Evolutionary conservation across 768 basidiomycete species (phyloP), one percentile per base, ranked within the genome.

Genomic region (Daedaleopsis sinensis): DNA sequence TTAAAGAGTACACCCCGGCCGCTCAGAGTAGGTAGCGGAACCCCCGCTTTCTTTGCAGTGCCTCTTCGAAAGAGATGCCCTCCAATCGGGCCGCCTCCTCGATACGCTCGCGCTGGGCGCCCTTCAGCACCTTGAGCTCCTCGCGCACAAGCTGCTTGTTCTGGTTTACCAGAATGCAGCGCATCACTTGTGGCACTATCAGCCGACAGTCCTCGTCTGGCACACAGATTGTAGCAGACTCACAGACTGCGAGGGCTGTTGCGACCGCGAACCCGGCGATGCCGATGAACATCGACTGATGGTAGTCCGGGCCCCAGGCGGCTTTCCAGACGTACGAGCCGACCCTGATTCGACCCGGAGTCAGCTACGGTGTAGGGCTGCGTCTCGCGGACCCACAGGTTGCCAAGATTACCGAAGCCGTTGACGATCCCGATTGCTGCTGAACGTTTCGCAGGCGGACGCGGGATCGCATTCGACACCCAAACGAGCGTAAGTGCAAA

Each of bases 391-490:
- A 75, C 82, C n/a, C 68, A 87, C 86, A 88, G 55, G 63, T 80
- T 82, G 10, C 86, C 85, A 4, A 87, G 67, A 62, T 84, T 85
- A 23, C 81, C 85, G n/a, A 78, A 68, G 1, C 86, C 87, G 60
- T 86, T 87, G 4, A 87, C 84, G 48, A 89, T 77, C 1, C 81
- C 87, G 32, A 88, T 86, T 0, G 84, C 85, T 5, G 81, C 87
- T 0, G 82, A 68, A 18, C 79, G 72, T 54, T 79, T 85, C 63
- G 84, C 80, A 2, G 86, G 86, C 36, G 87, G 87, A 3, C 87
- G 79, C 16, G 85, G 82, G 42, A 88, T 71, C 1, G 80, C 76
- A 62, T 86, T 88, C 0, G 84, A 80, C 8, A 87, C 82, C 87
- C 88, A 89, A 1, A 87, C 85, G 19, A 83, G 68, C 0, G 79